A percentile compares a stretch with the other conserved stretches of the same genome.
phyloP scores from a whole-genome alignment of 2,329 filamentous ascomycete species.

The Fusarium citri region DNA sequence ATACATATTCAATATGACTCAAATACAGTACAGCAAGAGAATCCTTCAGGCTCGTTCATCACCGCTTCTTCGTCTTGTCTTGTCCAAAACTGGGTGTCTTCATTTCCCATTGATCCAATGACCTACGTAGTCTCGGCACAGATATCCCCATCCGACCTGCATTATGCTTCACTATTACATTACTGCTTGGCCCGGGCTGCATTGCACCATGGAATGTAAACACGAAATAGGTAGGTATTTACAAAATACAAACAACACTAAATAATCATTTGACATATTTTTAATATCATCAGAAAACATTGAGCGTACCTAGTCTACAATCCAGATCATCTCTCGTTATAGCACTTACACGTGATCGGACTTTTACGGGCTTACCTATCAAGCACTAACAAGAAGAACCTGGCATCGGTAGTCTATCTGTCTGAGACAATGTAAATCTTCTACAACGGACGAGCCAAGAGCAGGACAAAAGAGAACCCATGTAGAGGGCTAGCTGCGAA shows the following conservation, averaged over 20 bases:
- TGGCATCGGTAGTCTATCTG: background rate
- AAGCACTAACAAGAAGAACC: background rate
- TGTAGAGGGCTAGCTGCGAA: background rate
- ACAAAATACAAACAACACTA: background rate
- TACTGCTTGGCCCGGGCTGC: conserved; percentile 10
- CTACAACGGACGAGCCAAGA: background rate
- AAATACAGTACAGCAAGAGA: background rate
- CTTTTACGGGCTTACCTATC: background rate
- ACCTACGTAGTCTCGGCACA: conserved; percentile 22
- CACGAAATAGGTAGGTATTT: background rate
- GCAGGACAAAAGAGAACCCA: background rate
- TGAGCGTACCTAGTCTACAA: background rate
- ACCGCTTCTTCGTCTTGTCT: conserved; percentile 12
- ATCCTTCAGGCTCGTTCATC: background rate
- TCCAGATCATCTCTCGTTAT: background rate
- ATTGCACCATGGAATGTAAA: background rate
- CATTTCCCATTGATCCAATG: conserved; percentile 40
- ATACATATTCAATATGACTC: background rate
- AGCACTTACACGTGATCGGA: conserved; percentile 7
- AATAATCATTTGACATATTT: background rate
- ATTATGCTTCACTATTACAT: conserved; percentile 15
- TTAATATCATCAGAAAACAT: background rate
- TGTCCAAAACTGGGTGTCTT: conserved; percentile 21
- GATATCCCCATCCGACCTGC: conserved; percentile 18
- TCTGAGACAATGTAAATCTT: background rate